Percentiles rank a stretch among this genome's conserved stretches.
phyloP scores from a whole-genome alignment of 2,329 filamentous ascomycete species.

The Ophiostoma sp. region DNA sequence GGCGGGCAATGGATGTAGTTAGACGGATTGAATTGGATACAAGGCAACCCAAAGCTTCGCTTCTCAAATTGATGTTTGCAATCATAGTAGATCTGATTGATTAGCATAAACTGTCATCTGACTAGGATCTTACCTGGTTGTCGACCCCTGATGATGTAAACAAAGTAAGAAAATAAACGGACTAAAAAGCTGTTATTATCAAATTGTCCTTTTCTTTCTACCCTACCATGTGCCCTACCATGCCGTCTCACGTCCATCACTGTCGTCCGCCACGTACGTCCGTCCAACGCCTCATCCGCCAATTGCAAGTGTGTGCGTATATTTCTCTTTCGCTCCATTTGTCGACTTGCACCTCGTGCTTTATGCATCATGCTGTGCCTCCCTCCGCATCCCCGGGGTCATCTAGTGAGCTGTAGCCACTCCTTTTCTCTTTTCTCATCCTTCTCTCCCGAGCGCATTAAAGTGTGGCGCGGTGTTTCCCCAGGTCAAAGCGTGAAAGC shows the following conservation, averaged over 20 bases:
- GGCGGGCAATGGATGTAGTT: background rate
- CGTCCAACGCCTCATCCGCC: background rate
- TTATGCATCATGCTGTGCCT: background rate
- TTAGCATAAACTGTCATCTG: background rate
- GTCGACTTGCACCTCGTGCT: background rate
- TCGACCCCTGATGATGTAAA: background rate
- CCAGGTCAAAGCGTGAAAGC: background rate
- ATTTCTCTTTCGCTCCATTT: background rate
- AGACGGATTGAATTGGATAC: background rate
- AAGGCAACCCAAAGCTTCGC: background rate
- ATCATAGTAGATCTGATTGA: background rate
- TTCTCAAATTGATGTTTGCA: background rate
- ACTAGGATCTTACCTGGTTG: background rate
- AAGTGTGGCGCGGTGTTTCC: conserved; percentile 3
- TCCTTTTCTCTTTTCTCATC: background rate
- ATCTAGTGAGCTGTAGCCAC: background rate
- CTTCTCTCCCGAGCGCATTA: background rate
- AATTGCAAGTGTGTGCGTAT: background rate
- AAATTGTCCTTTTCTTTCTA: background rate
- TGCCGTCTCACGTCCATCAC: conserved; percentile 7
- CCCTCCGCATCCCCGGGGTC: background rate
- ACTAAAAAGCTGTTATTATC: too few species aligned
- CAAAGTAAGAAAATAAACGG: background rate
- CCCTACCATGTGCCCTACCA: background rate
- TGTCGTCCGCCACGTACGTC: background rate